Evolutionary conservation across 345 rosid species (phyloP), one percentile per base, ranked within the genome.

Genomic region (Aegle marmelos): DNA sequence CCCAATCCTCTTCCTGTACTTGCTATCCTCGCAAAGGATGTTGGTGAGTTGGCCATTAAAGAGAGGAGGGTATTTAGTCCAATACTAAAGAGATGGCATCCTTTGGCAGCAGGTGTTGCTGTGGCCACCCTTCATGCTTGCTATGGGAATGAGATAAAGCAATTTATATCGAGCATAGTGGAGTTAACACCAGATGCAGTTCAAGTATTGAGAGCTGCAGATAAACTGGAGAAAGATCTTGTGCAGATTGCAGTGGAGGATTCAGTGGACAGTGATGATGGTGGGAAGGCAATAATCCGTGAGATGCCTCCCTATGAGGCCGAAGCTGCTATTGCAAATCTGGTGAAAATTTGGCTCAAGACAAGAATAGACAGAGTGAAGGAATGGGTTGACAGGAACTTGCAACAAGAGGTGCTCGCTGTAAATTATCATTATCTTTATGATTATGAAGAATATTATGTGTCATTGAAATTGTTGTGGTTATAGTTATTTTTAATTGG

Each of bases 241-340:
- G 99, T 95, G 63, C 99, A 92, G 87, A 93, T 95, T 71, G 99
- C 99, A 31, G 99, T 95, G 28, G 99, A 93, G 87, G 99, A 95
- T 88, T 90, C 98, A 4, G 99, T 95, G 75, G 97, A 95, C 79
- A 89, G 98, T 76, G 99, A 95, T 78, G 99, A 95, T 82, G 99
- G 99, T 70, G 99, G 99, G 73, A 95, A 95, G 87, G 97, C 95
- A 68, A 92, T 95, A 73, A 95, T 95, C 73, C 94, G 99, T 33
- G 99, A 95, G 85, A 95, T 95, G 99, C 97, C 99, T 78, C 98
- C 99, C 34, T 95, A 76, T 68, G 98, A 95, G 82, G 98, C 98
- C n/a, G 99, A 93, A 81, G 84, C 91, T 8, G 94, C 93, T 58
- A 93, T 95, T 76, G 97, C 94, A 77, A 91, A 91, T 89, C 89